These are phyloP conservation scores for Ormosia semicastrata DNA, from an alignment of 306 rosid genomes.

Conservation along the genomic window DNA sequence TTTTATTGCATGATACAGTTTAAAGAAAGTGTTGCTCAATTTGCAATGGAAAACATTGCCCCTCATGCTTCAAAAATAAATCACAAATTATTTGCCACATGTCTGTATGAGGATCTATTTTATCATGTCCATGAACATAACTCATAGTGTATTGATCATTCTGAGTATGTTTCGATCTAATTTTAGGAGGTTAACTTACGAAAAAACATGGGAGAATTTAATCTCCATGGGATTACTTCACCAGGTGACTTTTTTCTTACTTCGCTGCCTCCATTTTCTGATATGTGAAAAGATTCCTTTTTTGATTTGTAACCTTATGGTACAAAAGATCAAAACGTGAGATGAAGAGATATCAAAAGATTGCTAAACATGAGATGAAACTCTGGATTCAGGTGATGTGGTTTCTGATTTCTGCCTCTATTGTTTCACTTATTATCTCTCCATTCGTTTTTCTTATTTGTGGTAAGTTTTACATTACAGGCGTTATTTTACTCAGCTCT, in stretches of 20 bases:
- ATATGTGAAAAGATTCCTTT: background rate
- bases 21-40: slow-evolving; percentile 84
- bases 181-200: slow-evolving; percentile 86
- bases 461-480: too few species aligned
- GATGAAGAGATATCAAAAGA: too few species aligned
- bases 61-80: slow-evolving; percentile 86
- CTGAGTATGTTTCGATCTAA: slow-evolving; percentile 25
- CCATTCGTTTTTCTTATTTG: background rate
- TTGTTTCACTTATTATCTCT: background rate
- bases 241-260: slow-evolving; percentile 59
- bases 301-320: background rate
- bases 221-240: slow-evolving; percentile 91
- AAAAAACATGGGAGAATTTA: slow-evolving; percentile 91
- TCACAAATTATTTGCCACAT: slow-evolving; percentile 79
- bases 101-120: slow-evolving; percentile 28
- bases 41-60: slow-evolving; percentile 77
- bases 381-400: background rate
- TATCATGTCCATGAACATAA: background rate
- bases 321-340: too few species aligned
- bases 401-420: background rate
- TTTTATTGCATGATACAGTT: slow-evolving; percentile 52
- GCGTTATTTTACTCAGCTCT: too few species aligned
- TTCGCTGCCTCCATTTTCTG: background rate
- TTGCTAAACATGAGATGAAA: background rate
- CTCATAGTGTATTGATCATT: background rate